phyloP scores from a whole-genome alignment of 768 basidiomycete genomes.

The Boletus barrowsii region DNA sequence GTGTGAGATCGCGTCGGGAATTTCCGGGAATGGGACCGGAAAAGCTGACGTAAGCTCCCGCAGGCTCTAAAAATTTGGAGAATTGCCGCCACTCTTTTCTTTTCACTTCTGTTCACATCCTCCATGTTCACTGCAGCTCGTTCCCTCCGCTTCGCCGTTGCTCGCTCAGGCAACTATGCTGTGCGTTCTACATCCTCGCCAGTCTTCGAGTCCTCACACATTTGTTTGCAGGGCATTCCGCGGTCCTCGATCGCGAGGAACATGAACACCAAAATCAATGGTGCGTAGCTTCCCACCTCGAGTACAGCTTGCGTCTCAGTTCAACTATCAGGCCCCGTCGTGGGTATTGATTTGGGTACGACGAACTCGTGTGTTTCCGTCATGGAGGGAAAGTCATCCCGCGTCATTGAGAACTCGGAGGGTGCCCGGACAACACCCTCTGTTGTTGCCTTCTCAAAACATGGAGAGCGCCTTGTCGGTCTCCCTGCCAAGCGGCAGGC shows the following conservation, averaged over 20 bases:
- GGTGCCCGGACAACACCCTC: conserved; percentile 98
- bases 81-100: conserved; percentile 32
- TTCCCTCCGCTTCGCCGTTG: conserved; percentile 55
- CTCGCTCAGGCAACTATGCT: conserved; percentile 63
- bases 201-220: not conserved
- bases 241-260: conserved; percentile 80
- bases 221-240: conserved; percentile 50
- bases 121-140: conserved; percentile 73
- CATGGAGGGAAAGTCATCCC: conserved; percentile 93
- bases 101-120: conserved; percentile 40
- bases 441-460: conserved; percentile 97
- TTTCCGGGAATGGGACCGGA: conserved; percentile 8
- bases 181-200: conserved; percentile 34
- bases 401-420: conserved; percentile 97
- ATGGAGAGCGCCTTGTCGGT: conserved; percentile 94
- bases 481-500: conserved; percentile 97
- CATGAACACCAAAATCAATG: conserved; percentile 94
- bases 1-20: conserved; percentile 14
- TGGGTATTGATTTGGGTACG: conserved; percentile 96
- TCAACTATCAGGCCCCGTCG: conserved; percentile 63
- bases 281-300: conserved; percentile 37
- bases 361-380: conserved; percentile 90
- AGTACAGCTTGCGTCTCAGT: not conserved
- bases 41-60: conserved; percentile 29
- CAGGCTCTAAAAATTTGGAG: conserved; percentile 44